Percentiles rank a stretch among this genome's conserved stretches.
phyloP scores from a whole-genome alignment of 371 early-diverging fungal genomes.

The Dinochytrium kinnereticum region DNA sequence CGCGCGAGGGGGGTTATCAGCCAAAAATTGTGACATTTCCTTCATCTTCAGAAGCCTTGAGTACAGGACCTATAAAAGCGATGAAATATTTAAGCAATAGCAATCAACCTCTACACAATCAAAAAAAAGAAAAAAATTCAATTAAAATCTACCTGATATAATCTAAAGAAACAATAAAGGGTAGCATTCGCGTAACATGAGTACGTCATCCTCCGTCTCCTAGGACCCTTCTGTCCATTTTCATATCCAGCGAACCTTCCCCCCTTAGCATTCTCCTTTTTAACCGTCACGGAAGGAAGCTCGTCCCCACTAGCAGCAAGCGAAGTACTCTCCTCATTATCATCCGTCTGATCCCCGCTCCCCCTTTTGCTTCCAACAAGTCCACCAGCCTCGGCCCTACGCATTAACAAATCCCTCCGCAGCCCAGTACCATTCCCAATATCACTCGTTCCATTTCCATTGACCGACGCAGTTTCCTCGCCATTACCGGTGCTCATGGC shows the following conservation, averaged over 20 bases:
- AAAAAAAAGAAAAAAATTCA: constrained; percentile 39
- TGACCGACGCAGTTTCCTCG: not conserved
- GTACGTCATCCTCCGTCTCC: constrained; percentile 33
- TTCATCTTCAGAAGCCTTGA: constrained; percentile 80
- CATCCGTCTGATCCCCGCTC: constrained; percentile 23
- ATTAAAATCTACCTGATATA: too few species aligned
- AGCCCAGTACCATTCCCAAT: constrained; percentile 2
- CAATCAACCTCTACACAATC: not conserved
- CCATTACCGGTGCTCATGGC: not conserved
- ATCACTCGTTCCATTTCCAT: constrained; percentile 12
- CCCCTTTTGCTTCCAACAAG: constrained; percentile 1
- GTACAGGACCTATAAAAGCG: constrained; percentile 74
- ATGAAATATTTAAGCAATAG: constrained; percentile 8
- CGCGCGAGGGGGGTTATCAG: constrained; percentile 60
- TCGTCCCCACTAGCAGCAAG: constrained; percentile 17
- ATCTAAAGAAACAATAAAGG: constrained; percentile 88
- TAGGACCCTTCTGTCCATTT: not conserved
- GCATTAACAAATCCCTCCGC: constrained; percentile 16
- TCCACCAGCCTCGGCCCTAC: constrained; percentile 14
- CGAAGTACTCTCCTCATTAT: constrained; percentile 26
- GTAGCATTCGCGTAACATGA: constrained; percentile 73
- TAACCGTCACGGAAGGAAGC: constrained; percentile 30
- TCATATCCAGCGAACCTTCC: not conserved
- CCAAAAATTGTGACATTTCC: constrained; percentile 65
- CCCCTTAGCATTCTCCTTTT: not conserved